Evolutionary conservation across 2,329 filamentous ascomycete genomes (phyloP).

Genomic region (Byssochlamys sp.): DNA sequence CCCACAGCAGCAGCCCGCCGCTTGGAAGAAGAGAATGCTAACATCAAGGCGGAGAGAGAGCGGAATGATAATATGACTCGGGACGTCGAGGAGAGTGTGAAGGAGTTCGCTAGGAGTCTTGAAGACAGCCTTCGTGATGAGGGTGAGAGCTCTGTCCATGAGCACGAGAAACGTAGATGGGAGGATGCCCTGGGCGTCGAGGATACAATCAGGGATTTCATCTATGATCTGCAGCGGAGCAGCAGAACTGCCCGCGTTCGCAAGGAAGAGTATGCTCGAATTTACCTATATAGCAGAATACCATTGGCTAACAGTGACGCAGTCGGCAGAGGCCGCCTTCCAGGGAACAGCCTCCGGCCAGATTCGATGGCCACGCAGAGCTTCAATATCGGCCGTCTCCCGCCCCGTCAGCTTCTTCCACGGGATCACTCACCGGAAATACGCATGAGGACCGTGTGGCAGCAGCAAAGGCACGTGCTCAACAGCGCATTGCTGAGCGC

Average conservation of each 20-base stretch:
- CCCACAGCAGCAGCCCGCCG: slow-evolving; percentile 71
- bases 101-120: slow-evolving; percentile 72
- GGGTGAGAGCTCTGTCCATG: slow-evolving; percentile 61
- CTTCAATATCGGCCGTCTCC: slow-evolving; percentile 31
- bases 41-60: slow-evolving; percentile 73
- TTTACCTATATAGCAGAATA: not conserved
- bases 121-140: slow-evolving; percentile 82
- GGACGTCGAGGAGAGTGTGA: slow-evolving; percentile 92
- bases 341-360: slow-evolving; percentile 44
- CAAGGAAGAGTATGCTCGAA: slow-evolving; percentile 46
- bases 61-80: slow-evolving; percentile 93
- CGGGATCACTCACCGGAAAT: slow-evolving; percentile 72
- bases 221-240: slow-evolving; percentile 84
- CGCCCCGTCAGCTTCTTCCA: slow-evolving; percentile 43
- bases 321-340: slow-evolving; percentile 47
- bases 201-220: slow-evolving; percentile 93
- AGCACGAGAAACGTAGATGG: slow-evolving; percentile 89
- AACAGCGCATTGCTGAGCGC: slow-evolving; percentile 92
- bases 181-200: slow-evolving; percentile 93
- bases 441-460: slow-evolving; percentile 89
- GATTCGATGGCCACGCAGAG: slow-evolving; percentile 44
- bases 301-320: slow-evolving; percentile 9
- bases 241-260: slow-evolving; percentile 66
- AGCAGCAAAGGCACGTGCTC: slow-evolving; percentile 93
- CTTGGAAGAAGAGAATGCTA: slow-evolving; percentile 77